A percentile compares a stretch with the other conserved stretches of the same genome.
Evolutionary conservation across 176 grass and related monocot genomes (phyloP).

Genomic region (Bolboschoenus planiculmis): DNA sequence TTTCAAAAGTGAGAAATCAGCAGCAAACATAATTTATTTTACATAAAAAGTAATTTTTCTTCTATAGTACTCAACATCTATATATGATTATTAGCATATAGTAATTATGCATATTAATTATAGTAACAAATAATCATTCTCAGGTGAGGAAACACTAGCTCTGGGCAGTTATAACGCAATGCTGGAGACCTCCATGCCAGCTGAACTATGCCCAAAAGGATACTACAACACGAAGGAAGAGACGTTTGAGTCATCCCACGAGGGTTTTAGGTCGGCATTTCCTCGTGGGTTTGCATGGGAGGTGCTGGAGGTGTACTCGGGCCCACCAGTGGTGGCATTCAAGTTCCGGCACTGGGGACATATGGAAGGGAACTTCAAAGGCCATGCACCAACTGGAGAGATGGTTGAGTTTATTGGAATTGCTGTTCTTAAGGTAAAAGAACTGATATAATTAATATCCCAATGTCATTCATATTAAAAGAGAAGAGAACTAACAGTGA

Average conservation of each 20-base stretch:
- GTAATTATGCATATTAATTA: not conserved
- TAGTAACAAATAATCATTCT: not conserved
- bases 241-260: slow-evolving; percentile 88
- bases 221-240: slow-evolving; percentile 61
- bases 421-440: slow-evolving; percentile 67
- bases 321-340: slow-evolving; percentile 52
- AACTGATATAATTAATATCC: not conserved
- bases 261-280: slow-evolving; percentile 52
- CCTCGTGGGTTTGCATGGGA: slow-evolving; percentile 90
- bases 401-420: slow-evolving; percentile 66
- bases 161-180: slow-evolving; percentile 89
- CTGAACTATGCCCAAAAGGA: slow-evolving; percentile 18
- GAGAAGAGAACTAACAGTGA: not conserved
- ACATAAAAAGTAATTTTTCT: not conserved
- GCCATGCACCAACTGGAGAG: slow-evolving; percentile 51
- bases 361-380: slow-evolving; percentile 74
- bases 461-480: not conserved
- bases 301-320: slow-evolving; percentile 60
- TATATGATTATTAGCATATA: not conserved
- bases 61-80: not conserved
- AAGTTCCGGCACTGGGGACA: slow-evolving; percentile 94
- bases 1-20: not conserved
- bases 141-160: slow-evolving; percentile 58
- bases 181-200: slow-evolving; percentile 51
- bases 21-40: not conserved